phyloP scores from a whole-genome alignment of 2,329 filamentous ascomycete species.

The Beauveria bassiana region DNA sequence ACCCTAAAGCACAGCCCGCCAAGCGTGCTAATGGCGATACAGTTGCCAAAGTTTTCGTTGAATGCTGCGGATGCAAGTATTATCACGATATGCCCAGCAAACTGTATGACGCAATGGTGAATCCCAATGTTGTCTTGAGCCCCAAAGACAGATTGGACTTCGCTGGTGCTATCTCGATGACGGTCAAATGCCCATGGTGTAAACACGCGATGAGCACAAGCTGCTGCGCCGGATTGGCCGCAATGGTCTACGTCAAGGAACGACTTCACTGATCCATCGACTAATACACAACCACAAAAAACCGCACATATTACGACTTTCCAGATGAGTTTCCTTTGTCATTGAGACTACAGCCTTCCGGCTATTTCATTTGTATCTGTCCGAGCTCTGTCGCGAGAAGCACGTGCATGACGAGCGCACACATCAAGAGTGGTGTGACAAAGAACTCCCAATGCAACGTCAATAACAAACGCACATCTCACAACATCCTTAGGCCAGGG shows the following conservation, averaged over 20 bases:
- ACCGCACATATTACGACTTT: constrained; percentile 1
- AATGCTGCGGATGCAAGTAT: constrained; percentile 57
- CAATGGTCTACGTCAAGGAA: constrained; percentile 59
- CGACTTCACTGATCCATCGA: constrained; percentile 38
- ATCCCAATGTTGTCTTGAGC: constrained; percentile 46
- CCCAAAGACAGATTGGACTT: constrained; percentile 42
- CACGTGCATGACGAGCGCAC: constrained; percentile 2
- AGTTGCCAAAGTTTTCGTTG: constrained; percentile 55
- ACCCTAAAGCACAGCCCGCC: constrained; percentile 11
- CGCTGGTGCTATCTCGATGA: constrained; percentile 49
- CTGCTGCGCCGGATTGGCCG: constrained; percentile 63
- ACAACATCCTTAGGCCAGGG: no score
- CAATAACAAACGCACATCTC: no score
- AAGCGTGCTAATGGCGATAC: constrained; percentile 25
- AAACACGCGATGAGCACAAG: constrained; percentile 59
- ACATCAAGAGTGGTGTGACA: neutral
- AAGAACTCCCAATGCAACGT: no score
- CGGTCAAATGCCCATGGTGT: constrained; percentile 65
- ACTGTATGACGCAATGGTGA: constrained; percentile 57
- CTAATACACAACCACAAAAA: neutral
- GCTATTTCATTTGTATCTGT: neutral
- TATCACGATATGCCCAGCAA: constrained; percentile 59
- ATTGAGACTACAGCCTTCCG: neutral
- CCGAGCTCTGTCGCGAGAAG: neutral
- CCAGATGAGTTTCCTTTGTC: constrained; percentile 6